Conservation (phyloP, 2,329 filamentous ascomycete species). For the Lomentospora prolificans region DNA sequence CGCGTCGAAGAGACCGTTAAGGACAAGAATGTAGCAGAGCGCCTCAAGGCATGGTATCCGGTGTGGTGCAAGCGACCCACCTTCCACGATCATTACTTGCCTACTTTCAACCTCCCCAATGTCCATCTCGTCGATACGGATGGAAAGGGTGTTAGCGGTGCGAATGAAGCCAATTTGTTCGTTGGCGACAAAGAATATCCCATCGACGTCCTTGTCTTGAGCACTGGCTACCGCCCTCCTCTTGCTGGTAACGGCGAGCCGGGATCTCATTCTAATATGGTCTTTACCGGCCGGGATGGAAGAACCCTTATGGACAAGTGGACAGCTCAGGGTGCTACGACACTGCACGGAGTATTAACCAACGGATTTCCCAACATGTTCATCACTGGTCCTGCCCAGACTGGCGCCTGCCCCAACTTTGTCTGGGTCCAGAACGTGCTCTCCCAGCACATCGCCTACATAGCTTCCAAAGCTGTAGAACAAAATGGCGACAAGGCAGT, state of each 20-base stretch:
- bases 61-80: conserved; percentile 53
- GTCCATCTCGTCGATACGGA: conserved; percentile 53
- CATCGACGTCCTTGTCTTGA: conserved; percentile 18
- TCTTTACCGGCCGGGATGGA: conserved; percentile 32
- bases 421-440: conserved; percentile 24
- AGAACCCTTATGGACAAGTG: conserved; percentile 35
- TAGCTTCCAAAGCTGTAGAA: conserved; percentile 17
- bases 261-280: conserved; percentile 10
- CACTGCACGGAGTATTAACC: conserved; percentile 40
- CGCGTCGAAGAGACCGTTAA: conserved; percentile 38
- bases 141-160: conserved; percentile 36
- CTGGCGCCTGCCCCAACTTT: conserved; percentile 27
- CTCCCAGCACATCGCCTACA: conserved; percentile 32
- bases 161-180: conserved; percentile 37
- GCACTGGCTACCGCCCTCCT: conserved; percentile 27
- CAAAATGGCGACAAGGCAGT: conserved; percentile 13
- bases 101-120: conserved; percentile 45
- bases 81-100: conserved; percentile 51
- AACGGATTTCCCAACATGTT: conserved; percentile 46
- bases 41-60: conserved; percentile 50
- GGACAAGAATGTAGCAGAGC: conserved; percentile 37
- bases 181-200: conserved; percentile 34
- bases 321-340: conserved; percentile 28
- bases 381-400: conserved; percentile 33
- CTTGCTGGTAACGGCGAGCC: conserved; percentile 21